Conservation (phyloP, 768 basidiomycete genomes). For the Boletus bicolor region DNA sequence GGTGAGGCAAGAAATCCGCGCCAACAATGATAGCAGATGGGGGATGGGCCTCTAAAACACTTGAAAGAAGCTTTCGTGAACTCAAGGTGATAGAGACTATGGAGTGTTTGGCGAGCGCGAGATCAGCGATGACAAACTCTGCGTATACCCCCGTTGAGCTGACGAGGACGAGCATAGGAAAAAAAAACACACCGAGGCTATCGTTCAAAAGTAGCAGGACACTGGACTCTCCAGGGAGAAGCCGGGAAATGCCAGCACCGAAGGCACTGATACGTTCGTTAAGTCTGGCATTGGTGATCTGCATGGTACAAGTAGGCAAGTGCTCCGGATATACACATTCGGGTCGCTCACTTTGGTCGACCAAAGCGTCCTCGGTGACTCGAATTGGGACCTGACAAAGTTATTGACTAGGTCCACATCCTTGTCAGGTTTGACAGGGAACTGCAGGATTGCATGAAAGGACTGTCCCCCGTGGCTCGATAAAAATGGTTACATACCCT, state of each 20-base stretch:
- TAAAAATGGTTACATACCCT: slow-evolving; percentile 49
- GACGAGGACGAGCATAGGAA: neutral
- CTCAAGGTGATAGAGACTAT: slow-evolving; percentile 66
- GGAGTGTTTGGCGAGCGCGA: slow-evolving; percentile 70
- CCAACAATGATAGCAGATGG: slow-evolving; percentile 75
- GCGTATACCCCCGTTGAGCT: neutral
- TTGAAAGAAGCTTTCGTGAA: slow-evolving; percentile 57
- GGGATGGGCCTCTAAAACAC: slow-evolving; percentile 60
- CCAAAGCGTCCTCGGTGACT: slow-evolving; percentile 74
- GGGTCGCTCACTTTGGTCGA: slow-evolving; percentile 56
- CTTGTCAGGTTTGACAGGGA: slow-evolving; percentile 68
- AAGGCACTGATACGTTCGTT: slow-evolving; percentile 69
- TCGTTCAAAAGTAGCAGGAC: slow-evolving; percentile 80
- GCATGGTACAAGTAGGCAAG: neutral
- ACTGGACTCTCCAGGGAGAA: slow-evolving; percentile 56
- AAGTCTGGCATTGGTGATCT: slow-evolving; percentile 75
- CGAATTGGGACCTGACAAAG: slow-evolving; percentile 62
- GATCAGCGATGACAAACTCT: slow-evolving; percentile 80
- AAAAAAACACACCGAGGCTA: slow-evolving; percentile 53
- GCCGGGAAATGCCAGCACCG: slow-evolving; percentile 65
- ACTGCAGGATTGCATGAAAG: slow-evolving; percentile 41
- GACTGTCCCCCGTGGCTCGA: neutral
- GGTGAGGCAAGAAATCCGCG: slow-evolving; percentile 58
- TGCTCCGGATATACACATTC: neutral
- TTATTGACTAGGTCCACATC: slow-evolving; percentile 67